Conservation (phyloP, 768 basidiomycete species). For the Pisolithus marmoratus region DNA sequence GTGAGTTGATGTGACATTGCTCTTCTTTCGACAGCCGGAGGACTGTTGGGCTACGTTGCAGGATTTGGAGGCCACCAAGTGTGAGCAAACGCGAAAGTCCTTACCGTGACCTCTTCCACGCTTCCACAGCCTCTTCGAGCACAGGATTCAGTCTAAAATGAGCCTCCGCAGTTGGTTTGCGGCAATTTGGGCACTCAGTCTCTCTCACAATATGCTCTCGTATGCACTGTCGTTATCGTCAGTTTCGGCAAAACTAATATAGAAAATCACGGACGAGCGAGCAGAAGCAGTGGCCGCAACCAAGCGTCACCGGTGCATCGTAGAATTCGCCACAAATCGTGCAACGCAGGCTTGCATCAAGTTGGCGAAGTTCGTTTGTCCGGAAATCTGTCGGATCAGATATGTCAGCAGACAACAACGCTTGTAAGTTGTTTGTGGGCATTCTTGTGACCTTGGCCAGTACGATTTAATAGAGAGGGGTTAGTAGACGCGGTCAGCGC, state of each 20-base stretch:
- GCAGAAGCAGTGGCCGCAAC: conserved; percentile 81
- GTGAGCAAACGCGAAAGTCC: conserved; percentile 4
- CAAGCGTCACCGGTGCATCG: conserved; percentile 65
- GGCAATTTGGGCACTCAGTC: conserved; percentile 70
- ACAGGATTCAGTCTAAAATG: conserved; percentile 62
- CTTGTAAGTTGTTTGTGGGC: conserved; percentile 25
- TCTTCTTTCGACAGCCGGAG: conserved; percentile 37
- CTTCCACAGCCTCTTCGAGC: conserved; percentile 62
- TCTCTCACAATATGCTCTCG: conserved; percentile 51
- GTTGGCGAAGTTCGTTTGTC: conserved; percentile 46
- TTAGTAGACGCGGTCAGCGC: too few species aligned
- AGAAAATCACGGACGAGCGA: conserved; percentile 48
- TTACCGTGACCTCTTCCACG: conserved; percentile 72
- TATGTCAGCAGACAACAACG: conserved; percentile 32
- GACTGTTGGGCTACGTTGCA: conserved; percentile 34
- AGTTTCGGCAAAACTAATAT: background rate
- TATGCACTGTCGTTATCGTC: conserved; percentile 51
- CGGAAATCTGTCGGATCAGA: conserved; percentile 72
- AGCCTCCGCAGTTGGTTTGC: conserved; percentile 51
- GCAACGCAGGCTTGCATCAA: conserved; percentile 68
- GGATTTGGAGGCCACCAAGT: too few species aligned
- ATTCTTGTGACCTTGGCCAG: background rate
- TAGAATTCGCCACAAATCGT: conserved; percentile 73
- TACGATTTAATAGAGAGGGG: background rate
- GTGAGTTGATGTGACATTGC: conserved; percentile 10